Base-by-base conservation (phyloP, 2,329 filamentous ascomycete genomes). In the Trichophyton equinum region DNA sequence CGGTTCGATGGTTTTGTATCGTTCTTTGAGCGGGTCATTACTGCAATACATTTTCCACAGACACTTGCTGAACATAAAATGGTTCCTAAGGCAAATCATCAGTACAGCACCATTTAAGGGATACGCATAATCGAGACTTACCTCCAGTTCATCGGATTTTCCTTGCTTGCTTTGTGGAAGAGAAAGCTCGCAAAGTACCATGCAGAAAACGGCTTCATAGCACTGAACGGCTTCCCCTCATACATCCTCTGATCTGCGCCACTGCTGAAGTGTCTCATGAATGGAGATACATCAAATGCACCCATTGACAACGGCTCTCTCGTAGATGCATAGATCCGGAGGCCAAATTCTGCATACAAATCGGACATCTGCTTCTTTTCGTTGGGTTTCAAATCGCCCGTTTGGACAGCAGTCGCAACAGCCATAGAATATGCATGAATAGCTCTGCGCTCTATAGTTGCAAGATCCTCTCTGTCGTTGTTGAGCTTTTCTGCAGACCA, bases 401-500 rank as follows among this genome's bases (percentile, higher is more conserved):
- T 78, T 53, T 82, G 79, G 62, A 83, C 77, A 13, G 84, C 82
- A 53, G 81, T 78, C 18, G 85, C 82, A 46, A 85, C 77, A 6
- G 86, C 85, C 84, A 88, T 87, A 2, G 81, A 76, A 67, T 88
- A 89, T 70, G 89, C 92, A 71, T 95, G 89, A 53, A 95, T 91
- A 0, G 89, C 86, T 67, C 84, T 84, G 36, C 89, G 83, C 71
- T 96, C 89, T 63, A 88, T 82, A 58, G 83, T 84, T 25, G 90
- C 81, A 51, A 95, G 74, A 62, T 95, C 89, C 3, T 78, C 76
- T 60, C 87, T 85, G 67, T 87, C 86, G 70, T 88, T 92, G 74
- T 95, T 95, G 74, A 95, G 86, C 73, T 95, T 95, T 66, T 95
- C 90, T 0, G 90, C 88, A 20, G 86, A 88, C 91, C 91, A 95